Base-by-base conservation (phyloP, 75 land plant species). In the Gnetum montanum region DNA sequence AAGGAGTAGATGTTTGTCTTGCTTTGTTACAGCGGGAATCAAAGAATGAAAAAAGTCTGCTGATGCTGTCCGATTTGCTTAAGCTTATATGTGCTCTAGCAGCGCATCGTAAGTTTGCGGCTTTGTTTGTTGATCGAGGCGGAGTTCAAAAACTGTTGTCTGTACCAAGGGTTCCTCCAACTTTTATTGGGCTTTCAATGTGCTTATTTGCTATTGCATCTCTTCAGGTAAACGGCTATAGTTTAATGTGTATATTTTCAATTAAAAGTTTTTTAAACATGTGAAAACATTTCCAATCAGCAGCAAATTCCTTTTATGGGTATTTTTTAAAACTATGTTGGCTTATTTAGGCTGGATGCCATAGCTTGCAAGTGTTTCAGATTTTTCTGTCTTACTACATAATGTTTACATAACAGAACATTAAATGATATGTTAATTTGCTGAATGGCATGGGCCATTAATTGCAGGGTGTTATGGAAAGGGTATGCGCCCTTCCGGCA, bases 121-220 rank as follows among this genome's bases (percentile, higher is more conserved):
- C 97, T 24, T 59, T 90, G 36, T 79, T 95, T 79, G 97, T 95
- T 25, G 99, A 95, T 75, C 74, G 92, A 6, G 97, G 92, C 65
- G 99, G 99, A 43, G 76, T 95, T 45, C 97, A 86, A 46, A 85
- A 80, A 48, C 71, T 95, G 26, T 72, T 90, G 43, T 50, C 79
- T 61, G 77, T 73, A 43, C 97, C 78, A 43, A 81, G 97, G 60
- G 73, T 63, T 30, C 45, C 80, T 15, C 83, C 83, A 20, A 86
- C 85, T 19, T 87, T 78, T 34, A 59, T 75, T 60, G 99, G 99
- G 49, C 77, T 95, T 59, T 90, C 99, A 16, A 68, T 83, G 49
- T 95, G 99, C 70, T 78, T 95, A 43, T 95, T 84, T 63, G 86
- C 97, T 20, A 76, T 95, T 60, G 97, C 93, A n/a, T 95, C 99